phyloP scores from a whole-genome alignment of 1,139 yeast species.

The Yamadazyma mexicana region DNA sequence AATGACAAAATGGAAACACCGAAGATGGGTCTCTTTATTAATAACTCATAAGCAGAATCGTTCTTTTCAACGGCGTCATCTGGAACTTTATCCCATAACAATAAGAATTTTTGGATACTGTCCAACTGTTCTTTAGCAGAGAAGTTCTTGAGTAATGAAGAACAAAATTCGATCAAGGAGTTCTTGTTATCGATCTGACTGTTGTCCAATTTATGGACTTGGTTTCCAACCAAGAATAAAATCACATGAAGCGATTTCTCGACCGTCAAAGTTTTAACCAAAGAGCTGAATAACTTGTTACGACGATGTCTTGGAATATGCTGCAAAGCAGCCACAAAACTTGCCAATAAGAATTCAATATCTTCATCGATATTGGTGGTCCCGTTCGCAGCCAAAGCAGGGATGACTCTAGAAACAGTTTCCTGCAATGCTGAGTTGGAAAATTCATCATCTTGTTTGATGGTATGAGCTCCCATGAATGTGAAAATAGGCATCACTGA shows the following conservation, averaged over 20 bases:
- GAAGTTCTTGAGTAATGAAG: conserved; percentile 68
- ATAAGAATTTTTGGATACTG: conserved; percentile 57
- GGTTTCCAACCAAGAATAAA: conserved; percentile 77
- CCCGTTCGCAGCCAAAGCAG: conserved; percentile 75
- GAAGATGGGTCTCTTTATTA: conserved; percentile 60
- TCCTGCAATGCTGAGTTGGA: conserved; percentile 91
- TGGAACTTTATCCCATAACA: conserved; percentile 56
- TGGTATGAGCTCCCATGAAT: conserved; percentile 97
- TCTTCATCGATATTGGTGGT: conserved; percentile 19
- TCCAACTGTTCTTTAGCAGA: conserved; percentile 65
- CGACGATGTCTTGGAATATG: conserved; percentile 97
- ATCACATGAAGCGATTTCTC: conserved; percentile 67
- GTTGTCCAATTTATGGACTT: conserved; percentile 54
- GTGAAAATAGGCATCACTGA: conserved; percentile 99
- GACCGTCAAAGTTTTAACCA: conserved; percentile 76
- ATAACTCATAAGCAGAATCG: conserved; percentile 34
- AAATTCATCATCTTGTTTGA: conserved; percentile 95
- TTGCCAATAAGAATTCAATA: conserved; percentile 78
- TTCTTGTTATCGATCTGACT: conserved; percentile 61
- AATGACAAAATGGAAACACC: conserved; percentile 59
- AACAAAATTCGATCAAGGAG: conserved; percentile 69
- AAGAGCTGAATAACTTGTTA: conserved; percentile 75
- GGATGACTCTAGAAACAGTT: conserved; percentile 86
- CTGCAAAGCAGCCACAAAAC: conserved; percentile 89
- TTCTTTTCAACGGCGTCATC: conserved; percentile 34